phyloP scores from a whole-genome alignment of 768 basidiomycete genomes.

The Clathrus columnatus region DNA sequence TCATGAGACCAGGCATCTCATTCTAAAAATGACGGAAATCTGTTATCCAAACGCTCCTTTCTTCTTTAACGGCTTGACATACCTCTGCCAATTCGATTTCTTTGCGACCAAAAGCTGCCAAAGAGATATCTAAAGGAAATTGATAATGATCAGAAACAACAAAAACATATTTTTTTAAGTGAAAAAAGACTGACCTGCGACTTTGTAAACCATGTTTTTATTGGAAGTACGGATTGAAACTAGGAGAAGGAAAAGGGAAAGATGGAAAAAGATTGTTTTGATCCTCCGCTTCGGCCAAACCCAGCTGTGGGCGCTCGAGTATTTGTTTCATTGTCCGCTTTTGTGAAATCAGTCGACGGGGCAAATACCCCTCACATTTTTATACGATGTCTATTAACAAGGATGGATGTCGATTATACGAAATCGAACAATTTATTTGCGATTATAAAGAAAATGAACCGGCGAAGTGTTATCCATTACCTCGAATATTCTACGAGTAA shows the following conservation, averaged over 20 bases:
- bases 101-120: constrained; percentile 99
- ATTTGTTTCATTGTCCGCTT: too few species aligned
- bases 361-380: too few species aligned
- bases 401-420: constrained; percentile 55
- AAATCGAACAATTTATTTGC: constrained; percentile 69
- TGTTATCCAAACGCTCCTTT: background rate
- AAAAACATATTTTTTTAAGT: background rate
- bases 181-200: constrained; percentile 63
- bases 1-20: constrained; percentile 96
- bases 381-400: too few species aligned
- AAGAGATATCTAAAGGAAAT: constrained; percentile 63
- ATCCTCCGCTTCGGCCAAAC: background rate
- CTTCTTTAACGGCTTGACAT: constrained; percentile 16
- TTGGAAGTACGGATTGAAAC: constrained; percentile 7
- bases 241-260: constrained; percentile 21
- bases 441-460: constrained; percentile 27
- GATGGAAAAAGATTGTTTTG: background rate
- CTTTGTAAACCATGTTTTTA: constrained; percentile 73
- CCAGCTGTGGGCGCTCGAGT: background rate
- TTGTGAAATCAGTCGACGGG: too few species aligned
- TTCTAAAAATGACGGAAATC: constrained; percentile 35
- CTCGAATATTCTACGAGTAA: constrained; percentile 67
- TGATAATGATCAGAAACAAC: constrained; percentile 11
- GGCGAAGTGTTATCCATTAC: constrained; percentile 62
- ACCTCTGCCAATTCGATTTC: constrained; percentile 99